Evolutionary conservation across 2,329 filamentous ascomycete species (phyloP), one percentile per base, ranked within the genome.

Genomic region (Colletotrichum lentis): DNA sequence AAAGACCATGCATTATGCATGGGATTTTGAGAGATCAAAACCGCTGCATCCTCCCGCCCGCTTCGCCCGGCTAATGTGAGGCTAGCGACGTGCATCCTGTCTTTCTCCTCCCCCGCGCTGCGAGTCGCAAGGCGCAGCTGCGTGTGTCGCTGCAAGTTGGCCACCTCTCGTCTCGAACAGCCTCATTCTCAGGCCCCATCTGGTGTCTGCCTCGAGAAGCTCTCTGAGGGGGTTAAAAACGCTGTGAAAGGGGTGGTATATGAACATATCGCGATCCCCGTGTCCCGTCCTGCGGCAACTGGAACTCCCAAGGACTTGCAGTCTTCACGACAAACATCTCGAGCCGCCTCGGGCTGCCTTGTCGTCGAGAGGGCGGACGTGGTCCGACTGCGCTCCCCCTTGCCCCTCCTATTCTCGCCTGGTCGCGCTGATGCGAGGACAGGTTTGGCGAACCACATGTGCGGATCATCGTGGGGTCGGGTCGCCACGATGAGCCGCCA

Each of bases 1-100:
- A 31, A 24, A 16, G 27, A 35, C 31, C 10, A 31, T 46, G 37
- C 52, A 53, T 16, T 6, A 31, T 46, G 37, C 52, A 53, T 16
- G 52, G 35, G 4, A 20, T 39, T 31, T 31, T 22, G 18, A 49
- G 5, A 20, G 22, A 55, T 37, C 46, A 47, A 43, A 24, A 39
- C 31, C 31, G 27, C 53, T 64, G 64, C 61, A n/a, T 50, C 54
- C 56, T 54, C 47, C 64, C 53, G 60, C 54, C 60, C 35, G 31
- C 14, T 35, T 43, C 55, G 56, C 47, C 39, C 39, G 55, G 35
- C 49, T 20, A 54, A 41, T 47, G 54, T 67, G 64, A 67, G 61
- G 64, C 61, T 37, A 43, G 3, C 54, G 39, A 53, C 43, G 31
- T 35, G 46, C 53, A n/a, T 39, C 52, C 39, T 35, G 31, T 35